A percentile compares a stretch with the other conserved stretches of the same genome.
Conservation (phyloP, 306 rosid genomes). For the Cucumis sativus region Cucumber_9930_V3 NC_026657.2:34244001-34244500, state of each 20-base stretch:
- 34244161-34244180: slow-evolving; percentile 53
- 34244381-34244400: slow-evolving; percentile 63
- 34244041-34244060: slow-evolving; percentile 79
- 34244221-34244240: slow-evolving; percentile 41
- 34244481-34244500: slow-evolving; percentile 84
- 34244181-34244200: slow-evolving; percentile 75
- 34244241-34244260: slow-evolving; percentile 58
- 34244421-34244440: slow-evolving; percentile 61
- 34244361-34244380: slow-evolving; percentile 47
- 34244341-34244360: slow-evolving; percentile 68
- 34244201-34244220: slow-evolving; percentile 47
- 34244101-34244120: slow-evolving; percentile 51
- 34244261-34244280: slow-evolving; percentile 38
- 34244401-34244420: slow-evolving; percentile 63
- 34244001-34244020: slow-evolving; percentile 92
- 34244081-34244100: slow-evolving; percentile 85
- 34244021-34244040: slow-evolving; percentile 66
- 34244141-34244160: slow-evolving; percentile 50
- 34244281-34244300: slow-evolving; percentile 51
- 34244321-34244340: slow-evolving; percentile 62
- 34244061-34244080: slow-evolving; percentile 87
- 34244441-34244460: slow-evolving; percentile 55
- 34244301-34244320: slow-evolving; percentile 70
- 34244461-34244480: slow-evolving; percentile 64
- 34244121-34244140: slow-evolving; percentile 67